A percentile compares a stretch with the other conserved stretches of the same genome.
Evolutionary conservation across 805 yeast genomes (phyloP).

Genomic region (Saccharomycopsis amapae): DNA sequence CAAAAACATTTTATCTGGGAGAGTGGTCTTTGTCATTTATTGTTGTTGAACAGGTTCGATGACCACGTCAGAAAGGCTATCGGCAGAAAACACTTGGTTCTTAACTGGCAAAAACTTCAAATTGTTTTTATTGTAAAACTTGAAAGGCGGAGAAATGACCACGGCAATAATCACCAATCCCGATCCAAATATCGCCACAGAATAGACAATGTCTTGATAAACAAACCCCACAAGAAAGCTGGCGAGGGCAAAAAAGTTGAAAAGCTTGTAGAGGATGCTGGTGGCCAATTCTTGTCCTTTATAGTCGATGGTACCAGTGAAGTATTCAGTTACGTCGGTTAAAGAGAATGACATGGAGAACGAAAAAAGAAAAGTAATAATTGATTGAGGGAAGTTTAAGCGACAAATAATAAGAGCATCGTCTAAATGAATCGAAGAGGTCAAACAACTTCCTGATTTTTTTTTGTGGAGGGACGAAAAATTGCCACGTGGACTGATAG

Average conservation of each 20-base stretch:
- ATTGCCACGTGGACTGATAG: too few species aligned
- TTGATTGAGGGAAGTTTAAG: too few species aligned
- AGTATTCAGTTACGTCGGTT: slow-evolving; percentile 6
- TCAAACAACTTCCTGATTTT: too few species aligned
- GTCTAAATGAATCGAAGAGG: too few species aligned
- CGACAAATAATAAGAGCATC: too few species aligned
- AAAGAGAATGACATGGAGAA: slow-evolving; percentile 1
- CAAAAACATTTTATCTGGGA: slow-evolving; percentile 30
- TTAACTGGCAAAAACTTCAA: slow-evolving; percentile 9
- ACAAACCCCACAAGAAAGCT: slow-evolving; percentile 14
- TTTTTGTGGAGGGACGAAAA: too few species aligned
- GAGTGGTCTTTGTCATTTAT: background rate
- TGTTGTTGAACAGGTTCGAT: background rate
- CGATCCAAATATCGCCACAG: slow-evolving; percentile 4
- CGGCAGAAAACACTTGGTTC: background rate
- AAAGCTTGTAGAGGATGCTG: background rate
- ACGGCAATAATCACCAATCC: slow-evolving; percentile 10
- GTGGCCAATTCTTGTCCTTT: slow-evolving; percentile 14
- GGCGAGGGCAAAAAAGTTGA: slow-evolving; percentile 7
- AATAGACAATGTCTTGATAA: slow-evolving; percentile 13
- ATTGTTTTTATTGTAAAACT: slow-evolving; percentile 16
- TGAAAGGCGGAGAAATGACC: slow-evolving; percentile 15
- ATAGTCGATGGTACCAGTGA: slow-evolving; percentile 20
- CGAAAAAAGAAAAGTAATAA: too few species aligned
- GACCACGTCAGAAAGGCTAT: slow-evolving; percentile 1